A percentile compares a stretch with the other conserved stretches of the same genome.
phyloP scores from a whole-genome alignment of 805 yeast species.

The Metschnikowia bowlesiae region DNA sequence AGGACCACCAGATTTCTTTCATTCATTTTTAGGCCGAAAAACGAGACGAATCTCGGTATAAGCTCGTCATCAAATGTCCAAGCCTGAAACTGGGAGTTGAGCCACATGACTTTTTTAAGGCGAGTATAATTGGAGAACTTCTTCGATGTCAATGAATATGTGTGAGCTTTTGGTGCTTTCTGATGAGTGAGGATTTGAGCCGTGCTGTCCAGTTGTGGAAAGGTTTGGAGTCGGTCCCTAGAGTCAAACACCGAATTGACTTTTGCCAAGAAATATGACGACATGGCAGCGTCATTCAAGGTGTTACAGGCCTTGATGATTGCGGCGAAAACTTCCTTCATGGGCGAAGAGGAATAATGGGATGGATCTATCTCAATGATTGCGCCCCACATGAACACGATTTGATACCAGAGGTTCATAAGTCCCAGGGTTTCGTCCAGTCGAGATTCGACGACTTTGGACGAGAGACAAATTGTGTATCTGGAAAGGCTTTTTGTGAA shows the following conservation, averaged over 20 bases:
- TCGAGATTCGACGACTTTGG: neutral
- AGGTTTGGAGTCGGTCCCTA: conserved; percentile 1
- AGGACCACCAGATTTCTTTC: conserved; percentile 12
- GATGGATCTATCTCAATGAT: conserved; percentile 7
- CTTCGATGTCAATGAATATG: conserved; percentile 7
- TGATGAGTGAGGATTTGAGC: neutral
- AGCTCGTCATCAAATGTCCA: conserved; percentile 20
- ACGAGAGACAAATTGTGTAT: conserved; percentile 12
- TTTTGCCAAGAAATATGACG: conserved; percentile 5
- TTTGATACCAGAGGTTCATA: conserved; percentile 9
- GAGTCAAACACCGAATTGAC: conserved; percentile 6
- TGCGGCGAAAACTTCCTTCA: conserved; percentile 5
- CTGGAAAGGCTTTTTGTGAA: conserved; percentile 12
- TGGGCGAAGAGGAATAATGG: neutral
- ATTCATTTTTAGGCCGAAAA: conserved; percentile 7
- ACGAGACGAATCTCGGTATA: conserved; percentile 7
- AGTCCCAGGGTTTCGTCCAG: neutral
- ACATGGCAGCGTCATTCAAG: conserved; percentile 2
- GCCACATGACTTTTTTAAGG: conserved; percentile 28
- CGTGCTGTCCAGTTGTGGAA: neutral
- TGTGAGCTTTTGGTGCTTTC: neutral
- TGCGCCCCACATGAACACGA: conserved; percentile 14
- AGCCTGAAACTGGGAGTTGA: conserved; percentile 19
- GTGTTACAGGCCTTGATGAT: neutral
- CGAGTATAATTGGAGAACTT: conserved; percentile 15